A percentile compares a stretch with the other conserved stretches of the same genome.
Evolutionary conservation across 2,329 filamentous ascomycete species (phyloP).

Genomic region (Aspergillus intermedius): DNA sequence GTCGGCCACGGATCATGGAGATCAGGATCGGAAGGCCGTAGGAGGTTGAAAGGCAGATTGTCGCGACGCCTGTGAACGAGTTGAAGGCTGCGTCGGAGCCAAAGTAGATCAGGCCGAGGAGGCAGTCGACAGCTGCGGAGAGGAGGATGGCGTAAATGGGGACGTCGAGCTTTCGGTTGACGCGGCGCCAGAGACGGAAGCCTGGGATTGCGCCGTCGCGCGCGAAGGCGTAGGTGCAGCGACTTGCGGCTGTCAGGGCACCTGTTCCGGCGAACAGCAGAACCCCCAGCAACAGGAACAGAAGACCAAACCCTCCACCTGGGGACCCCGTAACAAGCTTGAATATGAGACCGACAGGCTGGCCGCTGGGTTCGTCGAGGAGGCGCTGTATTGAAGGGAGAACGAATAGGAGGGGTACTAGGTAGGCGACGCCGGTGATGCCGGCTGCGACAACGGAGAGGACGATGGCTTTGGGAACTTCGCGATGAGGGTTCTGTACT

Average conservation of each 20-base stretch:
- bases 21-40: slow-evolving; percentile 72
- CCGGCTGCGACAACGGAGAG: slow-evolving; percentile 61
- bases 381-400: slow-evolving; percentile 61
- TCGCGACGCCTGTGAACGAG: slow-evolving; percentile 72
- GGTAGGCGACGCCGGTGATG: slow-evolving; percentile 59
- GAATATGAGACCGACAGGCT: slow-evolving; percentile 71
- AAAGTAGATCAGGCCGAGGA: slow-evolving; percentile 73
- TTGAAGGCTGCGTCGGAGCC: slow-evolving; percentile 71
- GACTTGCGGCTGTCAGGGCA: slow-evolving; percentile 64
- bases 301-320: slow-evolving; percentile 65
- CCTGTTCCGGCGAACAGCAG: slow-evolving; percentile 70
- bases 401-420: slow-evolving; percentile 70
- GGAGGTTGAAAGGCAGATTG: slow-evolving; percentile 68
- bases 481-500: slow-evolving; percentile 60
- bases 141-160: slow-evolving; percentile 64
- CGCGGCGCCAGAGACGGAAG: slow-evolving; percentile 58
- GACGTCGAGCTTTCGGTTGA: slow-evolving; percentile 60
- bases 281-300: slow-evolving; percentile 71
- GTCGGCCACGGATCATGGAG: slow-evolving; percentile 59
- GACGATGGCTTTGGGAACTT: slow-evolving; percentile 66
- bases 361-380: slow-evolving; percentile 61
- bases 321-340: slow-evolving; percentile 67
- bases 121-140: slow-evolving; percentile 61
- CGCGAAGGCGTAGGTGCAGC: slow-evolving; percentile 71
- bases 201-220: slow-evolving; percentile 69